Base-by-base conservation (phyloP, 1,284 basidiomycete species). In the Volvariella volvacea region DNA sequence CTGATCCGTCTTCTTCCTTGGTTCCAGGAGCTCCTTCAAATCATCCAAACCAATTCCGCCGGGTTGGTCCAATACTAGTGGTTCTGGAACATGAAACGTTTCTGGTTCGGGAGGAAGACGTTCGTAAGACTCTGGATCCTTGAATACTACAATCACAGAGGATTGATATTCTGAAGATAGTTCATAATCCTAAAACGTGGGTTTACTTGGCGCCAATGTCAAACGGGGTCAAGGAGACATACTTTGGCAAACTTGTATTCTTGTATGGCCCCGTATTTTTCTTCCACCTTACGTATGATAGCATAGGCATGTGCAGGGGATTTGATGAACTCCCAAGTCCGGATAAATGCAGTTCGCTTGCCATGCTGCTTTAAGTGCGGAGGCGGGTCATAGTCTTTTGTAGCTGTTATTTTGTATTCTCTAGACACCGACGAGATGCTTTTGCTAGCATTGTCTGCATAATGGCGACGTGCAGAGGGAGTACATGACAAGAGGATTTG, bases 221-320 rank as follows among this genome's bases (percentile, higher is more conserved):
- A 20, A 39, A 9, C 15, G 12, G 43, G n/a, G 17, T 22, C 8
- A 34, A 46, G 19, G 10, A 30, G 12, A 51, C 72, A 46, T 54
- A 81, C 80, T 55, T 71, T 64, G 21, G 55, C 43, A 33, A 79
- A 60, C 31, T 61, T 60, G 46, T 68, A 76, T 46, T 78, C 71
- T 22, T 65, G 60, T 30, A 82, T 57, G 9, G 63, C 61, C 12
- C 80, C 80, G 55, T 74, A 83, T 46, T 69, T 71, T 17, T 66
- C 66, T 60, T 83, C 80, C 17, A 83, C 48, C 2, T 66, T 71
- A 33, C 73, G 71, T 46, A 80, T 53, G 43, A 79, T 63, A 36
- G 72, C 63, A 14, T 73, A 63, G 6, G 70, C 72, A 25, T 83
- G 74, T 2, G 65, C 59, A 51, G 76, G 66, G 40, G 65, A 65